These are phyloP conservation scores for Persicaria maculosa DNA, from an alignment of 148 eudicot genomes.

Conservation along the genomic window DNA sequence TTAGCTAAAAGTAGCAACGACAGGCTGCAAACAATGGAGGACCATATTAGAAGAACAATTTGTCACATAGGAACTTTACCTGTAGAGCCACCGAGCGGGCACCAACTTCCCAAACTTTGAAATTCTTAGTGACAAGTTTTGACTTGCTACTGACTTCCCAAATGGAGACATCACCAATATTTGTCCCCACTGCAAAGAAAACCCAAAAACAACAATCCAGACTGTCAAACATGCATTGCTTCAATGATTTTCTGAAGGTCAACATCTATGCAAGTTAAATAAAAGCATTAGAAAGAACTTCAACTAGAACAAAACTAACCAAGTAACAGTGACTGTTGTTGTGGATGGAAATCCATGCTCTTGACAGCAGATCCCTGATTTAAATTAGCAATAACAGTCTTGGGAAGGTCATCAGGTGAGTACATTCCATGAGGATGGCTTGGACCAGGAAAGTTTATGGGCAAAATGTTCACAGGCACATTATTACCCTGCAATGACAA, in stretches of 20 bases:
- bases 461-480: constrained; percentile 35
- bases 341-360: constrained; percentile 73
- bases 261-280: neutral
- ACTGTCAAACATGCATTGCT: neutral
- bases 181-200: constrained; percentile 56
- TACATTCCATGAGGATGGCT: constrained; percentile 22
- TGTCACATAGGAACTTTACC: constrained; percentile 20
- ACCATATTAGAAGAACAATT: neutral
- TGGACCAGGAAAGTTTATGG: constrained; percentile 32
- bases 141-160: constrained; percentile 53
- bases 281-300: neutral
- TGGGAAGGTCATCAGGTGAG: constrained; percentile 56
- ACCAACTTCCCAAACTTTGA: constrained; percentile 59
- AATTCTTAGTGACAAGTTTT: constrained; percentile 35
- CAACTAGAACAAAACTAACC: constrained; percentile 30
- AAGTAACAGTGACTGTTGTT: constrained; percentile 46
- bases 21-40: neutral
- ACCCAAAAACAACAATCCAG: neutral
- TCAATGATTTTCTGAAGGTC: neutral
- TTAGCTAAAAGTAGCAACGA: neutral
- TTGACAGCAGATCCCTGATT: constrained; percentile 60
- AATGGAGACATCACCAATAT: constrained; percentile 46
- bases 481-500: constrained; percentile 30
- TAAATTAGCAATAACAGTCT: constrained; percentile 38
- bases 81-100: constrained; percentile 43